phyloP scores from a whole-genome alignment of 495 filamentous ascomycete genomes.

The Xylaria longipes region DNA sequence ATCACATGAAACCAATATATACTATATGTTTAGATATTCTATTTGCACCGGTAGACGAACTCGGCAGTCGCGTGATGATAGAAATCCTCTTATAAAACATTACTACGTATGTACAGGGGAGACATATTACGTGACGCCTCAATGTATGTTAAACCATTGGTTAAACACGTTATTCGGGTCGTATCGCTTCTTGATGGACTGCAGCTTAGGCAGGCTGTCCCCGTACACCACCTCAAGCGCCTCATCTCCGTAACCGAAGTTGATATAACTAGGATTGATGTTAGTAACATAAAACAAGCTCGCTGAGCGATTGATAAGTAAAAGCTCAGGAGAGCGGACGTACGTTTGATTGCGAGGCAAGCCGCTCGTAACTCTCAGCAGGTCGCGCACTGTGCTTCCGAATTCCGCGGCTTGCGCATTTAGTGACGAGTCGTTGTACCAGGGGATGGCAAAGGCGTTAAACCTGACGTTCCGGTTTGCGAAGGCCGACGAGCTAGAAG shows the following conservation, averaged over 20 bases:
- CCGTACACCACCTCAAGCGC: conserved; percentile 39
- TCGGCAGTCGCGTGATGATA: not conserved
- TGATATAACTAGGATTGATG: conserved; percentile 41
- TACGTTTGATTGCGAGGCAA: conserved; percentile 31
- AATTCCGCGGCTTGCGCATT: conserved; percentile 36
- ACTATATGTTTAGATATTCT: not conserved
- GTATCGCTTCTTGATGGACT: conserved; percentile 42
- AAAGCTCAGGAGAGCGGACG: conserved; percentile 22
- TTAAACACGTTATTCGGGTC: conserved; percentile 50
- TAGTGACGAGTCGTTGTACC: conserved; percentile 38
- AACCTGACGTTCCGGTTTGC: conserved; percentile 43
- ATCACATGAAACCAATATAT: not conserved
- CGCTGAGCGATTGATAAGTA: not conserved
- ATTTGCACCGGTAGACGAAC: not conserved
- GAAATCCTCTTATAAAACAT: not conserved
- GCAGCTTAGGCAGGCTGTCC: conserved; percentile 39
- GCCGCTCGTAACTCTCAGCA: conserved; percentile 20
- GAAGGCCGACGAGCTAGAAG: conserved; percentile 42
- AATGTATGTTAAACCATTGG: conserved; percentile 31
- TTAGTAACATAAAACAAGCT: not conserved
- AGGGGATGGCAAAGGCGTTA: conserved; percentile 39
- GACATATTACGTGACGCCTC: not conserved
- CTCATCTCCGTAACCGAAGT: conserved; percentile 53
- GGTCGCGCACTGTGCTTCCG: conserved; percentile 31
- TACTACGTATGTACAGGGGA: conserved; percentile 5